Evolutionary conservation across 2,329 filamentous ascomycete species (phyloP), one percentile per base, ranked within the genome.

Genomic region (Fusarium sp.): DNA sequence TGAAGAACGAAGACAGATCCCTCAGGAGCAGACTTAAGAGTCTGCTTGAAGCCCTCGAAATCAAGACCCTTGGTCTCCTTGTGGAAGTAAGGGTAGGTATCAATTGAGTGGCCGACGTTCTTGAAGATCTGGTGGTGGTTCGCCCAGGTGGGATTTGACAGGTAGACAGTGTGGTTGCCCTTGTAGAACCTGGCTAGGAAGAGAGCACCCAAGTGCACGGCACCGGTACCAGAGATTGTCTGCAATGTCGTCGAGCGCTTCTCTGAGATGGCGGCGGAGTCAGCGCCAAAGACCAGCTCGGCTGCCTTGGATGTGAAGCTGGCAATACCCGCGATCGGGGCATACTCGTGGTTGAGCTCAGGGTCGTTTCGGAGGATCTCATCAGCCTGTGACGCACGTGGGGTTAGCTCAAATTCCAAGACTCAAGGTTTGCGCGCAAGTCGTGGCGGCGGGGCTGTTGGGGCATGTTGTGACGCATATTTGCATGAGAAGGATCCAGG

Each of bases 61-160:
- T 98, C 95, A 59, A 99, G 91, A 56, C 94, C 95, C 82, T 94
- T 95, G 75, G 95, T 97, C 81, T 93, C 82, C 82, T 94, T 91
- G 82, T 91, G 92, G 86, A 97, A 99, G 88, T 99, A 99, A 56
- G 96, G 96, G 86, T 99, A 99, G 75, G 90, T 90, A 76, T 92
- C 92, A 78, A 94, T 90, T 38, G 90, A 86, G 35, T 98, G 87
- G 77, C 89, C 88, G 80, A 98, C 95, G 81, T 98, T 98, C 84
- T 88, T 90, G 87, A 99, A 97, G 88, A 99, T 98, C 84, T 98
- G 96, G 86, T 97, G 92, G 90, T 99, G 96, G 87, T 99, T 99
- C 77, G 93, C 95, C 96, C 96, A 99, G 71, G 96, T 99, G 60
- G 96, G 96, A 83, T 93, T 93, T 79, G 95, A 97, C 83, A 98